Conservation (phyloP, 805 yeast genomes). For the Kodamaea kaohsiungensis region DNA sequence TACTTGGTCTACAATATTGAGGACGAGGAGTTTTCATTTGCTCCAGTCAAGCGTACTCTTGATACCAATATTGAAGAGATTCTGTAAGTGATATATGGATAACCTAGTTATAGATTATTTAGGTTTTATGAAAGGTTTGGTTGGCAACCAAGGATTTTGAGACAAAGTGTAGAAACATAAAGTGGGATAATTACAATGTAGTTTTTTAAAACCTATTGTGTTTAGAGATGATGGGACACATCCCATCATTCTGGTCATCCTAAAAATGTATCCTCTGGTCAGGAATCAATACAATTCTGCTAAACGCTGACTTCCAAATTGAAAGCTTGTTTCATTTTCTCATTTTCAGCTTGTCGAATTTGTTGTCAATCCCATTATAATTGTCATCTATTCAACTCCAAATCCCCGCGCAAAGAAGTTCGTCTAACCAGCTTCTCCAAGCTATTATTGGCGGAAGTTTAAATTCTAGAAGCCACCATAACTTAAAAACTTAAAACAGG, state of each 20-base stretch:
- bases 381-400: not conserved
- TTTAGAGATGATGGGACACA: no score
- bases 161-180: not conserved
- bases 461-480: not conserved
- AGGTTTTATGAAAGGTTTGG: not conserved
- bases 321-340: no score
- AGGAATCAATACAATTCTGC: no score
- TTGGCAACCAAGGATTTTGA: not conserved
- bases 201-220: no score
- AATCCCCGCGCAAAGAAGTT: no score
- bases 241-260: no score
- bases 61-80: slow-evolving; percentile 33
- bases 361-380: no score
- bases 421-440: not conserved
- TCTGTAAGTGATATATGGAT: not conserved
- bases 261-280: no score
- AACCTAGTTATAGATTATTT: not conserved
- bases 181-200: no score
- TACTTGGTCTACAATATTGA: slow-evolving; percentile 66
- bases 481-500: not conserved
- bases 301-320: no score
- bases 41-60: slow-evolving; percentile 25
- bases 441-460: not conserved
- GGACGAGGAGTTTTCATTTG: slow-evolving; percentile 51
- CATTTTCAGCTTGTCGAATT: no score